Conservation (phyloP, 768 basidiomycete genomes). For the Mycena crocata region DNA sequence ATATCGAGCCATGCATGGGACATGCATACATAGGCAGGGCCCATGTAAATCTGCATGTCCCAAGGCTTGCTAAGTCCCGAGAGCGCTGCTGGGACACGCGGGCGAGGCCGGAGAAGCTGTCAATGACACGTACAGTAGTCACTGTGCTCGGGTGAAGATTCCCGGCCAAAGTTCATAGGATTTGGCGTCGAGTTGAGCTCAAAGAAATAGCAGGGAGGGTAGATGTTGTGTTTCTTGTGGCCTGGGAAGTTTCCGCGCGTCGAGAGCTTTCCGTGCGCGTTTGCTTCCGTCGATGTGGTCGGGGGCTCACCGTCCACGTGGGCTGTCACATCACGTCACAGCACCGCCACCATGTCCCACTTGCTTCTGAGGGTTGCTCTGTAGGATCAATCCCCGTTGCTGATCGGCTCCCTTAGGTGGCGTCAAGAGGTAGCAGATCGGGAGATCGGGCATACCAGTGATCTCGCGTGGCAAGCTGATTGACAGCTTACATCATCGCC, state of each 20-base stretch:
- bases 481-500: no score
- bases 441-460: no score
- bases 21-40: background rate
- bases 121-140: background rate
- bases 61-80: background rate
- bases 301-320: background rate
- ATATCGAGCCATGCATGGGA: background rate
- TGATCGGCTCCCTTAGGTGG: no score
- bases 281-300: conserved; percentile 2
- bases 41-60: background rate
- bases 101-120: background rate
- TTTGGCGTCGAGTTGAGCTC: no score
- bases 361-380: background rate
- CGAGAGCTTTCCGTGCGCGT: background rate
- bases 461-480: no score
- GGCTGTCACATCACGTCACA: background rate
- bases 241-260: background rate
- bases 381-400: no score
- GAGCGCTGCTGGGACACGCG: background rate
- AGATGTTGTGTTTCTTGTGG: no score
- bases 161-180: background rate
- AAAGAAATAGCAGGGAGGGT: no score
- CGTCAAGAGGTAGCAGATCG: no score
- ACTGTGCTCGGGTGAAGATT: no score
- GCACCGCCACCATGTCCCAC: background rate